phyloP scores from a whole-genome alignment of 306 rosid genomes.

The Cotoneaster glaucophyllus region DNA sequence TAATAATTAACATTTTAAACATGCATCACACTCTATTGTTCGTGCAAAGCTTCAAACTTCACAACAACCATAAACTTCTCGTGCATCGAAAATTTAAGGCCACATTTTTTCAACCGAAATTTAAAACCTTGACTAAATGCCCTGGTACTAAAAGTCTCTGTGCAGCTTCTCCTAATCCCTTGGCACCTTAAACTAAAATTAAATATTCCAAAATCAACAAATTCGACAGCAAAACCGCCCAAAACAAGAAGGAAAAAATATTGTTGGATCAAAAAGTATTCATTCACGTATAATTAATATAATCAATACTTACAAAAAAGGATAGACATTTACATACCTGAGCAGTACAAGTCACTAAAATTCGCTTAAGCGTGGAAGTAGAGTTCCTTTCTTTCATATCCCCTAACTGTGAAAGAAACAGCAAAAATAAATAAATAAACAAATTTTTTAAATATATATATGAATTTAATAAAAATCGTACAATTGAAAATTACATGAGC shows the following conservation, averaged over 20 bases:
- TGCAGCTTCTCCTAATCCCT: not conserved
- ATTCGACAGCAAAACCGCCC: not conserved
- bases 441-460: too few relatives aligned
- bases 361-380: slow-evolving; percentile 59
- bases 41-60: not conserved
- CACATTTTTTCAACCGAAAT: not conserved
- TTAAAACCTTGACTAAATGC: not conserved
- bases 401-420: slow-evolving; percentile 17
- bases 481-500: not conserved
- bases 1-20: not conserved
- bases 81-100: not conserved
- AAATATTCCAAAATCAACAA: not conserved
- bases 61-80: not conserved
- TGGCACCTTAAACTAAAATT: not conserved
- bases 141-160: not conserved
- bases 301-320: not conserved
- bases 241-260: not conserved
- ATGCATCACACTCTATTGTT: not conserved
- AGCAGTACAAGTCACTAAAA: slow-evolving; percentile 66
- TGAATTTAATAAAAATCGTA: not conserved
- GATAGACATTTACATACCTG: slow-evolving; percentile 51
- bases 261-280: not conserved
- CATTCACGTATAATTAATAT: not conserved
- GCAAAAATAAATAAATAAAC: not conserved
- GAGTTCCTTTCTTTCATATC: slow-evolving; percentile 75